Conservation (phyloP, 306 rosid genomes). For the Trichosanthes truncata region DNA sequence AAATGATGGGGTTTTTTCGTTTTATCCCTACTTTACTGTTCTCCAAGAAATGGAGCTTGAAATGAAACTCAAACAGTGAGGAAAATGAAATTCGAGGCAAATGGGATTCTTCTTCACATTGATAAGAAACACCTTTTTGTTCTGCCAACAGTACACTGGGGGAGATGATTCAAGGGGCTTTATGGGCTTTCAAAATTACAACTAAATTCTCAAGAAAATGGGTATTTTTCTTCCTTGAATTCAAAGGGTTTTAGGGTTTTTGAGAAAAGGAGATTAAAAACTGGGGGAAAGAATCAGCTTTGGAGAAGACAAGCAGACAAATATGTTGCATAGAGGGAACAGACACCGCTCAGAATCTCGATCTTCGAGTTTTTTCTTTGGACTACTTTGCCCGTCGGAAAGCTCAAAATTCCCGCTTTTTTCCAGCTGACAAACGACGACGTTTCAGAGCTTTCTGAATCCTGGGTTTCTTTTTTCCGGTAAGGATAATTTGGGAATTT, state of each 20-base stretch:
- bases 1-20: background rate
- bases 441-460: background rate
- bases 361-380: constrained; percentile 14
- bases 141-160: background rate
- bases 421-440: background rate
- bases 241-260: constrained; percentile 2
- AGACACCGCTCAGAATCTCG: constrained; percentile 28
- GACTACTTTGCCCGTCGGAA: constrained; percentile 18
- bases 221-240: background rate
- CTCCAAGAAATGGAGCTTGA: background rate
- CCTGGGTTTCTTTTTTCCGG: background rate
- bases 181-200: background rate
- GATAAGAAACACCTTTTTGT: background rate
- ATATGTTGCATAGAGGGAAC: constrained; percentile 18
- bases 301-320: constrained; percentile 17
- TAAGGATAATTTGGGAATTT: constrained; percentile 31
- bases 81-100: background rate
- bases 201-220: background rate
- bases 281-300: constrained; percentile 3
- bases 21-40: background rate
- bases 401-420: constrained; percentile 7
- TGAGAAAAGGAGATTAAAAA: background rate
- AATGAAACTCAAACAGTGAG: background rate
- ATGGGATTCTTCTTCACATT: background rate
- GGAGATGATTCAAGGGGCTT: background rate